Base-by-base conservation (phyloP, 495 filamentous ascomycete genomes). In the Usnea hakonensis region DNA sequence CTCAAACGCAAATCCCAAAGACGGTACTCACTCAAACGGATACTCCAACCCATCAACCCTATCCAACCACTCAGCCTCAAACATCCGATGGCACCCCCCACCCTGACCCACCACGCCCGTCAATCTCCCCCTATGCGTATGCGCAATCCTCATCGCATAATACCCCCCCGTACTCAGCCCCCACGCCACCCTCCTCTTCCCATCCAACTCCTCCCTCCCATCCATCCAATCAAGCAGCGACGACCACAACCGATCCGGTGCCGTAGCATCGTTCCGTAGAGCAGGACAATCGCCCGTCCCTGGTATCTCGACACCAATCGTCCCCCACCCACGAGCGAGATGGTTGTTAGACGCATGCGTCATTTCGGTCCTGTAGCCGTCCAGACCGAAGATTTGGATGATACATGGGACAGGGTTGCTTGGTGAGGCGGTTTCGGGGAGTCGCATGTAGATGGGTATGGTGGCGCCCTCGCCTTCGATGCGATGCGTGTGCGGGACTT, bases 221-320 rank as follows among this genome's bases (percentile, higher is more conserved):
- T 66, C 79, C 74, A 90, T 83, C 80, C 86, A 92, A 17, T 84
- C 81, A 14, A 92, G 72, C 64, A 90, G 71, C 52, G 79, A 85
- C 36, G 76, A 76, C 73, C 74, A 76, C 44, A 82, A 68, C 0
- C 83, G 76, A 64, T 85, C 83, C 0, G 80, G 74, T 1, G 76
- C 76, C 26, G 73, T 74, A 0, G 78, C 74, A 57, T 85, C 82
- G 2, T 72, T 70, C 1, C 79, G 75, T 58, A 85, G 81, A 0
- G 88, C 87, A 0, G 88, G 89, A 61, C 81, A 89, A 69, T 93
- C 89, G 5, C 87, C 89, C 1, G 89, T 93, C 0, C 89, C 89
- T 0, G 88, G 89, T 62, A 93, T 90, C 74, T 93, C 89, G 28
- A 83, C 78, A 38, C 89, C 76, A 5, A 90, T 77, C 3, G 70